Evolutionary conservation across 2,329 filamentous ascomycete species (phyloP).

Genomic region (Cordyceps fumosorosea): DNA sequence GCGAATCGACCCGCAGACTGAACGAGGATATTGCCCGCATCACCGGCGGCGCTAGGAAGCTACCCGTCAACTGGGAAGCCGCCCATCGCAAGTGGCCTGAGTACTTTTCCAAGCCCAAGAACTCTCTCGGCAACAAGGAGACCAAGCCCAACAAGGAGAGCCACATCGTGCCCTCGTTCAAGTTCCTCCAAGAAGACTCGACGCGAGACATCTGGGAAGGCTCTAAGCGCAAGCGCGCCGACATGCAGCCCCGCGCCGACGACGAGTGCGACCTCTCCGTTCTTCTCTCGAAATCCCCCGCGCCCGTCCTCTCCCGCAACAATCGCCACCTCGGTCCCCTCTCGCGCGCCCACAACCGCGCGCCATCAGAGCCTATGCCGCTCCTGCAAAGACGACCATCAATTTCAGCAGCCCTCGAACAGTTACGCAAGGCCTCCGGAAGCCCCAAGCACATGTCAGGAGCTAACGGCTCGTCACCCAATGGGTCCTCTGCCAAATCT

Average conservation of each 20-base stretch:
- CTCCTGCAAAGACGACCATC: constrained; percentile 23
- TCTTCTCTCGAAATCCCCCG: constrained; percentile 35
- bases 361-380: constrained; percentile 22
- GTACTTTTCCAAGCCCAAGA: constrained; percentile 38
- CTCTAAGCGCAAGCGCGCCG: constrained; percentile 36
- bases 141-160: constrained; percentile 41
- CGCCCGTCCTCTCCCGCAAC: constrained; percentile 21
- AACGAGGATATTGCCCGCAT: constrained; percentile 42
- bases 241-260: constrained; percentile 50
- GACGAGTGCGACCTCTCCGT: constrained; percentile 45
- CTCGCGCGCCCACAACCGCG: constrained; percentile 28
- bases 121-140: constrained; percentile 23
- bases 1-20: constrained; percentile 46
- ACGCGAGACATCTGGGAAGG: constrained; percentile 34
- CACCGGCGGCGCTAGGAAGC: constrained; percentile 31
- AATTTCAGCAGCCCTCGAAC: constrained; percentile 28
- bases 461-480: constrained; percentile 28
- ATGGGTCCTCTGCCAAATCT: constrained; percentile 33
- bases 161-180: constrained; percentile 28
- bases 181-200: constrained; percentile 33
- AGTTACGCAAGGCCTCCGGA: constrained; percentile 29
- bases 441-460: constrained; percentile 23
- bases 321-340: constrained; percentile 33
- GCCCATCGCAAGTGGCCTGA: constrained; percentile 48
- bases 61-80: constrained; percentile 38